These are phyloP conservation scores for Astragalus glycyphyllos DNA, from an alignment of 306 rosid species.

Conservation along the genomic window DNA sequence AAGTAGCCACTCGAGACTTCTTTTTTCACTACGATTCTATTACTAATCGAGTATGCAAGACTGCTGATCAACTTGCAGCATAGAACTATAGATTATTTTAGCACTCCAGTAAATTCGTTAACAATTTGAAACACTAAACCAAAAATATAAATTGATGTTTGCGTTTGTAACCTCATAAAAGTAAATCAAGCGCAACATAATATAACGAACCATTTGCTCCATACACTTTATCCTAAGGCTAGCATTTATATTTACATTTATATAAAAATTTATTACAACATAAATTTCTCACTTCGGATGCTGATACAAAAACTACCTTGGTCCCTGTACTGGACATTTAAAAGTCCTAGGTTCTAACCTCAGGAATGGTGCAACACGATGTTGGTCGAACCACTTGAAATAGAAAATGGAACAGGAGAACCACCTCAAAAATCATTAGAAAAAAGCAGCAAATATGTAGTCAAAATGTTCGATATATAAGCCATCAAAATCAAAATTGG, in stretches of 20 bases:
- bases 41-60: neutral
- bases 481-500: constrained; percentile 28
- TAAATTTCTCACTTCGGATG: constrained; percentile 21
- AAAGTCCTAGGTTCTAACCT: constrained; percentile 19
- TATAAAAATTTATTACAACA: constrained; percentile 36
- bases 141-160: neutral
- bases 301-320: constrained; percentile 30
- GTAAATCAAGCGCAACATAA: neutral
- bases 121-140: neutral
- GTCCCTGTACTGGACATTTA: constrained; percentile 15
- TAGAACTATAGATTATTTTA: neutral
- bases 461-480: constrained; percentile 29
- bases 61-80: neutral
- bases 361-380: constrained; percentile 25
- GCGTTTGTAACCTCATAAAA: neutral
- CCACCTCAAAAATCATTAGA: constrained; percentile 48
- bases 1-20: neutral
- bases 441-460: constrained; percentile 38
- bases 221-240: neutral
- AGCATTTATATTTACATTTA: constrained; percentile 15
- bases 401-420: constrained; percentile 30
- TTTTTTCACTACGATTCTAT: neutral
- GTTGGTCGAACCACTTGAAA: constrained; percentile 37
- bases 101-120: neutral
- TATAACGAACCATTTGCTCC: constrained; percentile 16